Percentiles rank a stretch among this genome's conserved stretches.
phyloP scores from a whole-genome alignment of 2,329 filamentous ascomycete species.

The Fusarium sp. region DNA sequence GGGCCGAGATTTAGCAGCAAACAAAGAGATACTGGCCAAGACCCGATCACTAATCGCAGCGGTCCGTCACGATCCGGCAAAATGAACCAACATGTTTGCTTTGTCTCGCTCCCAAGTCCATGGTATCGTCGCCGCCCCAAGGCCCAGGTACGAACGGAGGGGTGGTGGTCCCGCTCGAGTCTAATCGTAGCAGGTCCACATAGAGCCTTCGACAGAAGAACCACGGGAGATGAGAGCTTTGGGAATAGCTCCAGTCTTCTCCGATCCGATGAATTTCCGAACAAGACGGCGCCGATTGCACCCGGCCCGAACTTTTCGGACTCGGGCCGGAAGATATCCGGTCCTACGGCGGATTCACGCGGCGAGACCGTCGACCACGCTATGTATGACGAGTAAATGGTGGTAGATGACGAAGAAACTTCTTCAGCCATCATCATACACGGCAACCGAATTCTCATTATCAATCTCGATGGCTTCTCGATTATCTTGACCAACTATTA shows the following conservation, averaged over 20 bases:
- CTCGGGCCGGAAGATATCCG: background rate
- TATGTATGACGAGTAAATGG: background rate
- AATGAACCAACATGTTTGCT: constrained; percentile 13
- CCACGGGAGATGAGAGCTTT: background rate
- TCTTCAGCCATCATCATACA: background rate
- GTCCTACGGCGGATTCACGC: constrained; percentile 12
- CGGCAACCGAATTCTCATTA: constrained; percentile 1
- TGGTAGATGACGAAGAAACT: background rate
- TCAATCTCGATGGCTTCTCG: constrained; percentile 10
- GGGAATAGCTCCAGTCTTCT: constrained; percentile 1
- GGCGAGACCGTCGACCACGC: background rate
- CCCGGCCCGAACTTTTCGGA: constrained; percentile 2
- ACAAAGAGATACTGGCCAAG: constrained; percentile 10
- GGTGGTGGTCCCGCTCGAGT: background rate
- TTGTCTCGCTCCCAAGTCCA: constrained; percentile 7
- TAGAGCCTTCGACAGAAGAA: background rate
- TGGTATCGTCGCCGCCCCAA: constrained; percentile 11
- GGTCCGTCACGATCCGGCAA: constrained; percentile 1
- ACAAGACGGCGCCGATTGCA: constrained; percentile 11
- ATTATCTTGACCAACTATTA: constrained; percentile 3
- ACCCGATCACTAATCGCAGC: background rate
- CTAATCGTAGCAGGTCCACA: constrained; percentile 8
- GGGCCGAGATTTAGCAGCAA: constrained; percentile 24
- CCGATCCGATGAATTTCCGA: background rate
- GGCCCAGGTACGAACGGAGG: constrained; percentile 14